Evolutionary conservation across 2,329 filamentous ascomycete genomes (phyloP).

Genomic region (Aureobasidium melanogenum): DNA sequence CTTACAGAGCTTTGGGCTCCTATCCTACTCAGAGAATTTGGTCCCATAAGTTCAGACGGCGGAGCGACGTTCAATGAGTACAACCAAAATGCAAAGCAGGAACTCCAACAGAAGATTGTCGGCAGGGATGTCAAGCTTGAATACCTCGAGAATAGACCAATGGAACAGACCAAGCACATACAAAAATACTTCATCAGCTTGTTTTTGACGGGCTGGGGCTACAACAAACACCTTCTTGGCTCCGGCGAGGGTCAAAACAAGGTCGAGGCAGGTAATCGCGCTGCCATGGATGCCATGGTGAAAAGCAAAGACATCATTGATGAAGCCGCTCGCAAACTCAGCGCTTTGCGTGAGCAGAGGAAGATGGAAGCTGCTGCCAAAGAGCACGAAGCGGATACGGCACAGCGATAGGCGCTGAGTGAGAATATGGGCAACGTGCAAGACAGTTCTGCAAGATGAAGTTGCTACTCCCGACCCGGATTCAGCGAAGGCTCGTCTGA

Average conservation of each 20-base stretch:
- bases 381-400: neutral
- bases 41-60: neutral
- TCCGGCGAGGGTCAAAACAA: constrained; percentile 57
- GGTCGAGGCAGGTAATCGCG: constrained; percentile 59
- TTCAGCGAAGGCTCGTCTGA: neutral
- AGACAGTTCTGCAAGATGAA: neutral
- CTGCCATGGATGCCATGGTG: constrained; percentile 54
- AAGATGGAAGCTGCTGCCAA: neutral
- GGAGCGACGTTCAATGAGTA: neutral
- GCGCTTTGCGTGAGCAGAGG: neutral
- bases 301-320: constrained; percentile 28
- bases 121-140: constrained; percentile 5
- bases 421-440: neutral
- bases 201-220: constrained; percentile 61
- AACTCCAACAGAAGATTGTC: constrained; percentile 10
- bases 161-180: constrained; percentile 36
- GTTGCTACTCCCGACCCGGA: neutral
- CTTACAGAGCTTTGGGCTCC: constrained; percentile 65
- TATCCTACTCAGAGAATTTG: constrained; percentile 38
- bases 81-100: constrained; percentile 11
- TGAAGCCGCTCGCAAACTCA: constrained; percentile 11
- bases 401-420: neutral
- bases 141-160: constrained; percentile 14
- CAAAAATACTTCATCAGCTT: constrained; percentile 51
- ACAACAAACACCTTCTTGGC: constrained; percentile 53